These are phyloP conservation scores for Entamoeba dispar DNA, from an alignment of 208 protist species.

Conservation along the genomic window DNA sequence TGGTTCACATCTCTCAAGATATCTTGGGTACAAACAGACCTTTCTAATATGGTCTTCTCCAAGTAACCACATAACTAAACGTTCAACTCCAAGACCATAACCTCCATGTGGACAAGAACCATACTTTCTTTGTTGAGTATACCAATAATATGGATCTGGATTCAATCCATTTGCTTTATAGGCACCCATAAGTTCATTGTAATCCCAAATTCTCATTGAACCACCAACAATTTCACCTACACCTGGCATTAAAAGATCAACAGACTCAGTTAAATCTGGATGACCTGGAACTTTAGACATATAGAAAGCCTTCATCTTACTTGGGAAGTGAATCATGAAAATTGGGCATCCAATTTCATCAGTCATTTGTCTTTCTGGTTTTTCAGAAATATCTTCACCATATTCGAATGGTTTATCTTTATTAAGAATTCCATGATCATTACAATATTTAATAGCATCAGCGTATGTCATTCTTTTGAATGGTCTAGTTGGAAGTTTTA, in stretches of 20 bases:
- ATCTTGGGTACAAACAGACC: constrained; percentile 76
- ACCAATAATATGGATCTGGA: constrained; percentile 83
- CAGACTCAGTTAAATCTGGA: constrained; percentile 27
- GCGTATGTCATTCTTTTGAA: constrained; percentile 74
- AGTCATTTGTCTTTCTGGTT: constrained; percentile 82
- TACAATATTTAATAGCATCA: constrained; percentile 79
- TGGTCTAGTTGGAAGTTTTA: constrained; percentile 58
- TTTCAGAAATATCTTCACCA: constrained; percentile 87
- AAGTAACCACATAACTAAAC: constrained; percentile 80
- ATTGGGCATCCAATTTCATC: constrained; percentile 77
- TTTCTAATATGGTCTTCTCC: constrained; percentile 69
- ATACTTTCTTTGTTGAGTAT: constrained; percentile 81
- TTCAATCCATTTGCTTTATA: constrained; percentile 75
- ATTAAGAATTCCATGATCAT: constrained; percentile 69
- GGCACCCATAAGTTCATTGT: constrained; percentile 63
- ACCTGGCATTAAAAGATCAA: constrained; percentile 78
- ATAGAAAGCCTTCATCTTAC: constrained; percentile 91
- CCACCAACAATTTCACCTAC: constrained; percentile 93
- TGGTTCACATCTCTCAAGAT: constrained; percentile 69
- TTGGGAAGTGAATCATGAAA: constrained; percentile 82
- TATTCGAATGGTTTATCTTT: constrained; percentile 53
- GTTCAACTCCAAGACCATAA: constrained; percentile 85
- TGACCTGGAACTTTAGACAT: constrained; percentile 48
- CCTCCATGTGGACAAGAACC: constrained; percentile 80
- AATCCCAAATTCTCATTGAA: constrained; percentile 75